phyloP scores from a whole-genome alignment of 371 early-diverging fungal genomes.

The Mycotypha africana region DNA sequence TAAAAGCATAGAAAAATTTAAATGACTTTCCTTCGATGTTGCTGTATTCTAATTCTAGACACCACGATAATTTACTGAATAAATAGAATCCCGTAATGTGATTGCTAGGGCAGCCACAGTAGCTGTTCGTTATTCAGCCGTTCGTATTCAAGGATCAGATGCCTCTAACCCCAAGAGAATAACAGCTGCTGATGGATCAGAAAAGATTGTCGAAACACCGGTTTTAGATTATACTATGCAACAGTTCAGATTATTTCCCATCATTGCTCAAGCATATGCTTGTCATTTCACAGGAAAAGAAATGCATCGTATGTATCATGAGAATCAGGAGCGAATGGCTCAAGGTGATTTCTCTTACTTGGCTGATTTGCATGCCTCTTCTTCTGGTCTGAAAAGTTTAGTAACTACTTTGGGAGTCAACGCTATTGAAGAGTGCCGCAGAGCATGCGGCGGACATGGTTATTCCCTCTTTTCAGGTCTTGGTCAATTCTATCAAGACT shows the following conservation, averaged over 20 bases:
- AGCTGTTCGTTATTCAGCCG: constrained; percentile 72
- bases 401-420: constrained; percentile 67
- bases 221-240: constrained; percentile 79
- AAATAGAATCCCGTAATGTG: constrained; percentile 44
- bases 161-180: constrained; percentile 42
- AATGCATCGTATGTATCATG: constrained; percentile 62
- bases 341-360: constrained; percentile 67
- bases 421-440: constrained; percentile 76
- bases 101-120: constrained; percentile 78
- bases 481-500: constrained; percentile 64
- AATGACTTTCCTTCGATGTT: too few relatives aligned
- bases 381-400: constrained; percentile 82
- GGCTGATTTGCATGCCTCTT: constrained; percentile 79
- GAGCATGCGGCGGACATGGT: constrained; percentile 88
- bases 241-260: constrained; percentile 74
- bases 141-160: constrained; percentile 79
- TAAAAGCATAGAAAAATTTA: constrained; percentile 4
- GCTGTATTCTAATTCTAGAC: too few relatives aligned
- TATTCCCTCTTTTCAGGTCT: constrained; percentile 79
- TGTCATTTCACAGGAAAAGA: constrained; percentile 71
- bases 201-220: constrained; percentile 56
- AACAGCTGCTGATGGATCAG: constrained; percentile 16
- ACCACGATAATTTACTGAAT: too few relatives aligned
- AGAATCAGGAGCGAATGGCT: constrained; percentile 61
- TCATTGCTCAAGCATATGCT: constrained; percentile 76